Evolutionary conservation across 495 filamentous ascomycete genomes (phyloP).

Genomic region (Aspergillus indologenus): DNA sequence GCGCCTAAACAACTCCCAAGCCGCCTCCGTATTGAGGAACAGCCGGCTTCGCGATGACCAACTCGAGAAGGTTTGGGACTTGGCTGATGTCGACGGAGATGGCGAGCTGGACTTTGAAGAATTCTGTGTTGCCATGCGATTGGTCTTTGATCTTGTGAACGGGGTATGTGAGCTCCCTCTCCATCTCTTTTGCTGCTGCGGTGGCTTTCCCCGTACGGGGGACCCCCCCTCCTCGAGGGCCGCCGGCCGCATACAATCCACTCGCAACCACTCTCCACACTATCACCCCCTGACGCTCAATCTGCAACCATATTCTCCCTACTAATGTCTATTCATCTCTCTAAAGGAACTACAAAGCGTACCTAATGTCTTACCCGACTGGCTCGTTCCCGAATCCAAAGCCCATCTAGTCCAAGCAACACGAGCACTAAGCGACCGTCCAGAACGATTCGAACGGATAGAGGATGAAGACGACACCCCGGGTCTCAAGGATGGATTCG

Average conservation of each 20-base stretch:
- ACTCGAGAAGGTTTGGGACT: constrained; percentile 94
- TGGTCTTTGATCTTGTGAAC: constrained; percentile 96
- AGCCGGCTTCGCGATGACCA: constrained; percentile 88
- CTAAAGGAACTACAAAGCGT: constrained; percentile 81
- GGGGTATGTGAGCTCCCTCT: constrained; percentile 58
- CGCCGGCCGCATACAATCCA: background rate
- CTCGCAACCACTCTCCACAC: background rate
- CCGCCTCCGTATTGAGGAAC: constrained; percentile 94
- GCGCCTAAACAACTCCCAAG: constrained; percentile 84
- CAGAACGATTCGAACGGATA: constrained; percentile 75
- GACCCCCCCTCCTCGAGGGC: background rate
- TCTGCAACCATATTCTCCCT: background rate
- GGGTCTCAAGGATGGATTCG: constrained; percentile 91
- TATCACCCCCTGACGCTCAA: background rate
- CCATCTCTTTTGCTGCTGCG: background rate
- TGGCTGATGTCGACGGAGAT: constrained; percentile 94
- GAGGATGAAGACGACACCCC: constrained; percentile 71
- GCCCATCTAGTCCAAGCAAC: constrained; percentile 90
- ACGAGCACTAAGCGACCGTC: constrained; percentile 71
- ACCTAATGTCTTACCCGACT: constrained; percentile 79
- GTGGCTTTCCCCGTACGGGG: background rate
- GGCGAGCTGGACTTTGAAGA: constrained; percentile 98
- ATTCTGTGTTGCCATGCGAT: constrained; percentile 97
- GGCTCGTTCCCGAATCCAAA: constrained; percentile 96
- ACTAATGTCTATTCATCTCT: background rate